A percentile compares a stretch with the other conserved stretches of the same genome.
phyloP scores from a whole-genome alignment of 306 rosid species.

The Lathyrus oleraceus region DNA sequence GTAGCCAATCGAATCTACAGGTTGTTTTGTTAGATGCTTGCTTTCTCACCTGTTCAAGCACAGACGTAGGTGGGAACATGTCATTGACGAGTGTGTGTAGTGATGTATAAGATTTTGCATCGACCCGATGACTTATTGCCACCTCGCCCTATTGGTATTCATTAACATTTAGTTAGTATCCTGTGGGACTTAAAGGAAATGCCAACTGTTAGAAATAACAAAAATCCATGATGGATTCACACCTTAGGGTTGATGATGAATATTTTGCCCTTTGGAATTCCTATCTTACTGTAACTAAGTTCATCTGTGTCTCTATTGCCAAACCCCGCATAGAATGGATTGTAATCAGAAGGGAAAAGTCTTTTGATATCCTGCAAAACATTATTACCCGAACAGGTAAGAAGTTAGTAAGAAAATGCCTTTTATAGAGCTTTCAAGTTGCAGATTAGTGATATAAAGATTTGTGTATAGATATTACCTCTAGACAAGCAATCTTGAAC shows the following conservation, averaged over 20 bases:
- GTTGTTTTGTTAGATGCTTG: not conserved
- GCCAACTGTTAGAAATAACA: constrained; percentile 2
- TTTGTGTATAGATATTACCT: constrained; percentile 53
- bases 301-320: constrained; percentile 98
- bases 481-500: constrained; percentile 96
- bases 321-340: constrained; percentile 94
- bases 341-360: constrained; percentile 86
- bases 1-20: not conserved
- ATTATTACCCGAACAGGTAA: not conserved
- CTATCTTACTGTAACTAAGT: constrained; percentile 86
- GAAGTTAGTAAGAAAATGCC: constrained; percentile 4
- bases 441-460: not conserved
- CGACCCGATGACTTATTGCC: constrained; percentile 79
- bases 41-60: constrained; percentile 75
- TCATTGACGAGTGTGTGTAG: constrained; percentile 92
- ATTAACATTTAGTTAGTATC: constrained; percentile 8
- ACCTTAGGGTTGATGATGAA: constrained; percentile 98
- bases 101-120: constrained; percentile 83
- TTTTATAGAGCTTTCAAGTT: constrained; percentile 20
- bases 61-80: constrained; percentile 94
- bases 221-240: constrained; percentile 25
- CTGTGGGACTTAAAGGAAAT: constrained; percentile 16
- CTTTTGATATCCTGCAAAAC: constrained; percentile 74
- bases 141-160: constrained; percentile 80
- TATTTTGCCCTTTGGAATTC: constrained; percentile 94